Conservation (phyloP, 192 early-diverging fungal genomes). For the Coemansia sp. region DNA sequence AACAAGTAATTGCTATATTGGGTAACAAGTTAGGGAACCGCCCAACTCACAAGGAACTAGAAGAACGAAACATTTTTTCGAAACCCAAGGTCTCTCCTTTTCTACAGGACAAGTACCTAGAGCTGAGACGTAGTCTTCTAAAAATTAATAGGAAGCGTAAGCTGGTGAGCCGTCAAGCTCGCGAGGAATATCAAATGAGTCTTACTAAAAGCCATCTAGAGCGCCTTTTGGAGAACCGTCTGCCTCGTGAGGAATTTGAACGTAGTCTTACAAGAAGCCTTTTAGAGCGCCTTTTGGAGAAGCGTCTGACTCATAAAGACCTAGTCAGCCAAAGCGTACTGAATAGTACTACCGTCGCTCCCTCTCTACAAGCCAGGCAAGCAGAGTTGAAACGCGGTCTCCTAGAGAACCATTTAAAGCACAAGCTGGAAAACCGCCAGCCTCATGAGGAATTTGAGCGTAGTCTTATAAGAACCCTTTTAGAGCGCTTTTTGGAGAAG, state of each 20-base stretch:
- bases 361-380: conserved; percentile 39
- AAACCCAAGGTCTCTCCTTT: too few species aligned
- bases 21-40: conserved; percentile 52
- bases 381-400: conserved; percentile 29
- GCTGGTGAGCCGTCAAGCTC: too few species aligned
- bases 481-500: not conserved
- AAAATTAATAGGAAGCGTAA: too few species aligned
- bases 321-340: conserved; percentile 64
- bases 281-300: not conserved
- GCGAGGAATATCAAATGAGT: too few species aligned
- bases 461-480: not conserved
- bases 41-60: conserved; percentile 19
- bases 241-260: conserved; percentile 42
- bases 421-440: conserved; percentile 61
- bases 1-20: conserved; percentile 38
- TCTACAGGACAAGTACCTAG: too few species aligned
- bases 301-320: conserved; percentile 53
- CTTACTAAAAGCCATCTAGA: conserved; percentile 31
- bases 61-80: too few species aligned
- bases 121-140: too few species aligned
- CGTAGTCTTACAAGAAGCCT: not conserved
- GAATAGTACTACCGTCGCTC: conserved; percentile 43
- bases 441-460: conserved; percentile 59
- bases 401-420: conserved; percentile 61
- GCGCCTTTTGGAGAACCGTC: conserved; percentile 60